These are phyloP conservation scores for Parascedosporium putredinis DNA, from an alignment of 2,329 filamentous ascomycete genomes.

Conservation along the genomic window DNA sequence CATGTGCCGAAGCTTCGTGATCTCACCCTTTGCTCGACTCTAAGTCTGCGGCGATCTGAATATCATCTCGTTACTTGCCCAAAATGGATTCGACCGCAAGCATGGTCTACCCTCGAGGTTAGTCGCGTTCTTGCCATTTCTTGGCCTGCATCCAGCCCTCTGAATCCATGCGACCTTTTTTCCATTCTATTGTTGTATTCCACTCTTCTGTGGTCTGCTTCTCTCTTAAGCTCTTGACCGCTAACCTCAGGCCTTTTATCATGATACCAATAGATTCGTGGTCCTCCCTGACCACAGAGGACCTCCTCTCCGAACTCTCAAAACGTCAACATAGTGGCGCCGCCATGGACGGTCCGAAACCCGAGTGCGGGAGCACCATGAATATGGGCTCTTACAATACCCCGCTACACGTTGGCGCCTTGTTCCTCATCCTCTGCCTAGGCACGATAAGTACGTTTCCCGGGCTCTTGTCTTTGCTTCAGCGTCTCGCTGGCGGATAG, in stretches of 20 bases:
- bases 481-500: neutral
- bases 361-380: constrained; percentile 39
- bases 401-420: constrained; percentile 54
- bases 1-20: too few species aligned
- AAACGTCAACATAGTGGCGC: constrained; percentile 28
- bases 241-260: neutral
- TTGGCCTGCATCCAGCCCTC: too few species aligned
- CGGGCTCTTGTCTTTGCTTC: neutral
- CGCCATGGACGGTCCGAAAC: constrained; percentile 27
- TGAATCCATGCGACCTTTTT: too few species aligned
- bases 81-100: too few species aligned
- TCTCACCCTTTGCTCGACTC: too few species aligned
- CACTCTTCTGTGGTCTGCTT: too few species aligned
- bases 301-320: constrained; percentile 41
- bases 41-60: too few species aligned
- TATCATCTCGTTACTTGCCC: too few species aligned
- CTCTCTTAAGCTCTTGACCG: neutral
- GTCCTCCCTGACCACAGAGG: constrained; percentile 40
- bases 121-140: too few species aligned
- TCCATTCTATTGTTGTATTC: too few species aligned
- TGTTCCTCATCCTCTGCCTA: constrained; percentile 53
- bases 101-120: too few species aligned
- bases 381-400: constrained; percentile 52
- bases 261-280: constrained; percentile 16
- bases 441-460: constrained; percentile 49